These are phyloP conservation scores for Sabuloglossum arenarium DNA, from an alignment of 495 filamentous ascomycete species.

Conservation along the genomic window DNA sequence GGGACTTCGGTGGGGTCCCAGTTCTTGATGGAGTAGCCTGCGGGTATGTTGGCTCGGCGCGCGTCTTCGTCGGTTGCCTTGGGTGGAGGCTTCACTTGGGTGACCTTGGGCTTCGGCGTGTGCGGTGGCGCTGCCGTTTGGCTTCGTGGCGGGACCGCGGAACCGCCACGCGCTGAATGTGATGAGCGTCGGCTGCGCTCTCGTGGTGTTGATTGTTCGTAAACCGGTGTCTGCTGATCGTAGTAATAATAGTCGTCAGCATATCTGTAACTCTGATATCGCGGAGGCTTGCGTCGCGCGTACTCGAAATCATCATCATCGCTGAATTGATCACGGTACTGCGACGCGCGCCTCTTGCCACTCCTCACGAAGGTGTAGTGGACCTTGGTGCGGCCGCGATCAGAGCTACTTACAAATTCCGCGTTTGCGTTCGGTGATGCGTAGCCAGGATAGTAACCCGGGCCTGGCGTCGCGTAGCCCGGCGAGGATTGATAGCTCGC, in stretches of 20 bases:
- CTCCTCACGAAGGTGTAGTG: neutral
- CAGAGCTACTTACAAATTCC: constrained; percentile 2
- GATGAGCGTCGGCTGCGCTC: neutral
- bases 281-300: neutral
- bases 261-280: neutral
- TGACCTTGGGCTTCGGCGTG: neutral
- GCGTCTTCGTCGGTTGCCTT: constrained; percentile 78
- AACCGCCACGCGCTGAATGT: neutral
- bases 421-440: neutral
- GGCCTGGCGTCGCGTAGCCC: neutral
- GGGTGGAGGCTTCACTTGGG: constrained; percentile 17
- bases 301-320: neutral
- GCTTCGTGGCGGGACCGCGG: neutral
- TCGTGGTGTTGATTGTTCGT: neutral
- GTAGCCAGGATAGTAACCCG: neutral
- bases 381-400: neutral
- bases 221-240: neutral
- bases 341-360: neutral
- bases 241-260: neutral
- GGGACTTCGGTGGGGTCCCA: constrained; percentile 92
- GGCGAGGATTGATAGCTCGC: neutral
- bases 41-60: constrained; percentile 57
- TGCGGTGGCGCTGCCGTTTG: neutral
- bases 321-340: neutral
- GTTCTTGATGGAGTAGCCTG: constrained; percentile 92